A percentile compares a stretch with the other conserved stretches of the same genome.
Evolutionary conservation across 345 rosid genomes (phyloP).

Genomic region (Lepidium africanum): DNA sequence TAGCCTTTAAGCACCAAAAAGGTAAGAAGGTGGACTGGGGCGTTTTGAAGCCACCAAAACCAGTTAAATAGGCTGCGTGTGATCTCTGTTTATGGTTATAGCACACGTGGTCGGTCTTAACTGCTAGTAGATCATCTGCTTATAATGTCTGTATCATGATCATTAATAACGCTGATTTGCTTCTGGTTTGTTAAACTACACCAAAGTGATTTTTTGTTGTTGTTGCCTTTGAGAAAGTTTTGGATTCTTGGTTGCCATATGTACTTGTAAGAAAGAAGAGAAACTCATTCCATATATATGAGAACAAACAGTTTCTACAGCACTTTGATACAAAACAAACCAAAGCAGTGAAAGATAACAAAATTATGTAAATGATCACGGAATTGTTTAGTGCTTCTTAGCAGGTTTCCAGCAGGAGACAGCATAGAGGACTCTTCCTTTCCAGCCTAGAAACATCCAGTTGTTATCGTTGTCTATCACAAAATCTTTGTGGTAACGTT

Average conservation of each 20-base stretch:
- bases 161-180: background rate
- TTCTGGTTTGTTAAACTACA: background rate
- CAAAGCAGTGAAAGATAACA: background rate
- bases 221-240: background rate
- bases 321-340: background rate
- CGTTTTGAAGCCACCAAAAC: conserved; percentile 40
- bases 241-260: background rate
- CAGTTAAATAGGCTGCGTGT: conserved; percentile 7
- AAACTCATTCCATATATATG: background rate
- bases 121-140: background rate
- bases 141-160: background rate
- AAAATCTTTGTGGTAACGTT: conserved; percentile 55
- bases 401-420: conserved; percentile 67
- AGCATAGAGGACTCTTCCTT: conserved; percentile 62
- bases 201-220: background rate
- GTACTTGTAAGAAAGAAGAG: background rate
- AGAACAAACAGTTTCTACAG: conserved; percentile 9
- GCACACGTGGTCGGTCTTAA: background rate
- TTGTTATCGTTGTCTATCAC: conserved; percentile 50
- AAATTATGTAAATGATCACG: background rate
- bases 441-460: conserved; percentile 92
- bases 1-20: conserved; percentile 39
- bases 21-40: conserved; percentile 52
- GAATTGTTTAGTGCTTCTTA: conserved; percentile 5
- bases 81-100: background rate